These are phyloP conservation scores for Tremellales sp. DNA, from an alignment of 1,284 basidiomycete genomes.

Conservation along the genomic window DNA sequence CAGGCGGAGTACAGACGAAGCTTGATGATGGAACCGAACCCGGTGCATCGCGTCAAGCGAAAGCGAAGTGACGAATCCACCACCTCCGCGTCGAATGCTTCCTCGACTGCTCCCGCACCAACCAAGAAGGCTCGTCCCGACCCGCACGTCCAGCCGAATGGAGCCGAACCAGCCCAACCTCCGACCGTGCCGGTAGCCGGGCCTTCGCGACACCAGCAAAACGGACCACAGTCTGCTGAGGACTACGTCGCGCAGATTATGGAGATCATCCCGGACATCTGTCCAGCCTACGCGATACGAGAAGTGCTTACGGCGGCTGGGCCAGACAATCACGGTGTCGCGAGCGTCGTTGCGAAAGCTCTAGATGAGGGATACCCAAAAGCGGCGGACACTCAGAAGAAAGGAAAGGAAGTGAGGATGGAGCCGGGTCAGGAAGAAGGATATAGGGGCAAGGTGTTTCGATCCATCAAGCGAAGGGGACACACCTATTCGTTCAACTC, in stretches of 20 bases:
- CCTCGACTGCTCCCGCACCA: too few species aligned
- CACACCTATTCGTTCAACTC: conserved; percentile 13
- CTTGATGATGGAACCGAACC: not conserved
- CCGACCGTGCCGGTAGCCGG: not conserved
- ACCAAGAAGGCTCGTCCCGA: conserved; percentile 1
- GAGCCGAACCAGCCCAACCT: not conserved
- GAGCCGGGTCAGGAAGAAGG: conserved; percentile 12
- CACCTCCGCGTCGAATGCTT: too few species aligned
- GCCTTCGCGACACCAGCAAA: conserved; percentile 12
- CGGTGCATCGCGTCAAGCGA: too few species aligned
- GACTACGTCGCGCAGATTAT: conserved; percentile 29
- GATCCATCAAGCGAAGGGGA: conserved; percentile 17
- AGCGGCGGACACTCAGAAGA: not conserved
- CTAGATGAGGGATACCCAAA: conserved; percentile 34
- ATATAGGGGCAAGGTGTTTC: conserved; percentile 21
- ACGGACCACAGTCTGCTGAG: too few species aligned
- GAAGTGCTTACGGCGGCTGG: conserved; percentile 10
- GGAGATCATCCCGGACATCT: conserved; percentile 41
- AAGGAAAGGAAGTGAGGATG: conserved; percentile 1
- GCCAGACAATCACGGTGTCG: not conserved
- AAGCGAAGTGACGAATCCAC: too few species aligned
- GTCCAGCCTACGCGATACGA: conserved; percentile 19
- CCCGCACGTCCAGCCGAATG: not conserved
- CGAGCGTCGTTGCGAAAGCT: conserved; percentile 10
- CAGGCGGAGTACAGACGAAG: not conserved